Conservation (phyloP, 495 filamentous ascomycete genomes). For the Sordaria brevicollis region DNA sequence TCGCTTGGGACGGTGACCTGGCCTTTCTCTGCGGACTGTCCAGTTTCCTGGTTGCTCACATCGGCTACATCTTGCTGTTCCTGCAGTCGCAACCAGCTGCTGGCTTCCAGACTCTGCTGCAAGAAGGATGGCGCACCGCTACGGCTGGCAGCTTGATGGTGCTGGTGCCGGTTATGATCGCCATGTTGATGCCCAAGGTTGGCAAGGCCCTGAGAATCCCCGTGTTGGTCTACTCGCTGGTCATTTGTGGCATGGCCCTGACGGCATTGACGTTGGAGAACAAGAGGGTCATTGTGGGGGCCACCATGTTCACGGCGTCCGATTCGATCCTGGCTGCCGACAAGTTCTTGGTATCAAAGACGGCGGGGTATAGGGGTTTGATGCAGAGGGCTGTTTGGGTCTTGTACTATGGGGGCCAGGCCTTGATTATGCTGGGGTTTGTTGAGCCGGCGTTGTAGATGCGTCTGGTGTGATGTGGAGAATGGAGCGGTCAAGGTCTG, state of each 20-base stretch:
- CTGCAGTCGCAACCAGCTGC: neutral
- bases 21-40: constrained; percentile 15
- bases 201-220: constrained; percentile 34
- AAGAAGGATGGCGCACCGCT: neutral
- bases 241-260: constrained; percentile 32
- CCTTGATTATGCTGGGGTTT: constrained; percentile 16
- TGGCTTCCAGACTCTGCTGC: neutral
- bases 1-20: constrained; percentile 14
- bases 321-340: constrained; percentile 16
- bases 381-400: constrained; percentile 21
- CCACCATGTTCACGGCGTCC: constrained; percentile 15
- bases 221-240: constrained; percentile 40
- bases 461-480: neutral
- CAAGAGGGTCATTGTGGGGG: constrained; percentile 6
- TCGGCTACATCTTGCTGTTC: constrained; percentile 16
- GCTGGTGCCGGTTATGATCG: constrained; percentile 6
- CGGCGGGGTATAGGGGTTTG: constrained; percentile 1
- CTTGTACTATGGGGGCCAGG: constrained; percentile 20
- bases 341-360: constrained; percentile 10
- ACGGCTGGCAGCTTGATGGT: neutral
- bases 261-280: constrained; percentile 10
- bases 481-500: neutral
- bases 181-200: constrained; percentile 10
- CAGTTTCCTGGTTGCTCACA: constrained; percentile 16
- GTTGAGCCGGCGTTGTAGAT: neutral